Evolutionary conservation across 345 rosid genomes (phyloP), one percentile per base, ranked within the genome.

Genomic region (Hibiscus trionum): DNA sequence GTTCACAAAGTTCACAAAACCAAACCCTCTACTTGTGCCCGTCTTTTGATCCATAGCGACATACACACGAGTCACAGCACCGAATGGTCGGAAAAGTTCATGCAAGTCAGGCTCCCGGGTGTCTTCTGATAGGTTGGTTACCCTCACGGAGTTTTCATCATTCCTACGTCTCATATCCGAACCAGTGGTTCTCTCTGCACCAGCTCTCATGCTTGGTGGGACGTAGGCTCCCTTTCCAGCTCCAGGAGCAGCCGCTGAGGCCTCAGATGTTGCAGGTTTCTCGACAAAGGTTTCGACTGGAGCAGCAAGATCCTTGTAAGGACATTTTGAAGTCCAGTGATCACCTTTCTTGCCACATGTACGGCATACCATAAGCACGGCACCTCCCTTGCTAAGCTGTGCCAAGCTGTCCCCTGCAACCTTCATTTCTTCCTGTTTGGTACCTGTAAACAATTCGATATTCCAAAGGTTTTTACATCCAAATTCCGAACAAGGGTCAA

Each of bases 251-350:
- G 76, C 75, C 8, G 61, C 42, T 24, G 80, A 72, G 17, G 77
- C 53, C 61, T 88, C 91, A 2, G 82, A 26, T 19, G 78, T 55
- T 3, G 76, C 24, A 3, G 87, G 88, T 67, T 83, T 80, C 33
- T 87, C 89, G 3, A 72, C 75, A 49, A 79, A 82, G 62, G 69
- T 63, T 66, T 84, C 87, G 0, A 78, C 3, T 7, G 55, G 86
- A 11, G 77, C 72, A 46, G 83, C 81, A 44, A 84, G 89, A 78
- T 89, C 86, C 83, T 86, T 86, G 78, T 83, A 84, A 0, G 90
- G 94, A 70, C 93, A 87, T 62, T 76, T 78, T 0, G 90, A 76
- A 3, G 93, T 87, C 93, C 89, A 88, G 77, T 87, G 93, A 50
- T 86, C 93, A 66, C 91, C 96, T 75, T 82, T 83, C 82, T 81